Base-by-base conservation (phyloP, 768 basidiomycete species). In the Psilocybe cubensis region DNA sequence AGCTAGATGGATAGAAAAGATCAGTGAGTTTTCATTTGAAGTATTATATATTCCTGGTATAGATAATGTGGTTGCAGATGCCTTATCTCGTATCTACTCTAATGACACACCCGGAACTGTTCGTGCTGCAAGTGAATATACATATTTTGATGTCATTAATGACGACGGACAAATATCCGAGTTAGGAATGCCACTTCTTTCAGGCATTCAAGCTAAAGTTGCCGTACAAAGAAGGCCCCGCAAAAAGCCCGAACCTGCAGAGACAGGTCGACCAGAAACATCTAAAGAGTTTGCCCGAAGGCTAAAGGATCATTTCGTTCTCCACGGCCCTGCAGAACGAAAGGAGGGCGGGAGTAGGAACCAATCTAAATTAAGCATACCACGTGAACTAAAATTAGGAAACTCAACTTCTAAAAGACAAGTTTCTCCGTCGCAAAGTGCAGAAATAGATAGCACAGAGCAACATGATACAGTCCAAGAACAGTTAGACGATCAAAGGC, bases 1-100 rank as follows among this genome's bases (percentile, higher is more conserved):
- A 29, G 71, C 68, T 0, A 60, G 72, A 0, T 80, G 79, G 79
- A 18, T 73, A 2, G 74, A 76, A n/a, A 68, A 68, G 17, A 59
- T 70, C 1, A 41, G 52, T 1, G 14, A 21, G 2, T 70, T 70
- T 33, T 44, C 60, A 24, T 70, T 68, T 42, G 59, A 66, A 28
- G 45, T 70, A 0, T n/a, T 49, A 0, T 70, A 70, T 21, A 18
- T 66, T 0, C 61, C 62, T 0, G 76, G 78, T 0, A 49, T 31
- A 0, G 66, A 71, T 5, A 78, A 78, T 49, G 52, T 64, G 0
- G 41, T 76, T 0, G 69, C 73, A 0, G 76, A 79, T 59, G 67
- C 69, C 0, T 40, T 75, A 3, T 73, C 72, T 0, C 44, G 66
- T 0, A 50, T 68, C 38, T 66, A 69, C 29, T 68, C 65, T 1